Conservation (phyloP, 2,329 filamentous ascomycete species). For the Paecilomyces niveus region DNA sequence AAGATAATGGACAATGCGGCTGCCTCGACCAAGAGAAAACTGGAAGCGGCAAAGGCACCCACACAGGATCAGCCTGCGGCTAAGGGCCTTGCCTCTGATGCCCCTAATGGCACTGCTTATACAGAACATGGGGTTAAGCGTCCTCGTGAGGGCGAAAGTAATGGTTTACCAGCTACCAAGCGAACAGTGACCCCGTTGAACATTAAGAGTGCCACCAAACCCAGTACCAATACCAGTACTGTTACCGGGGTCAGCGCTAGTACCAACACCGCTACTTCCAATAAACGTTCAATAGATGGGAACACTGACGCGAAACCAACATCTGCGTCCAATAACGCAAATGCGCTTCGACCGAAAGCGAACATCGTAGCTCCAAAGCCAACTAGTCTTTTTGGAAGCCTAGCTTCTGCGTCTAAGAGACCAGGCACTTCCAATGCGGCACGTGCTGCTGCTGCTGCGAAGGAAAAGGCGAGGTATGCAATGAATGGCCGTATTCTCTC, state of each 20-base stretch:
- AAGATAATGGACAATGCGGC: slow-evolving; percentile 46
- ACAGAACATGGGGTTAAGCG: slow-evolving; percentile 30
- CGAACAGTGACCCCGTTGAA: slow-evolving; percentile 28
- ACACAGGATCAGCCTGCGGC: slow-evolving; percentile 27
- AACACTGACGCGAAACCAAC: slow-evolving; percentile 24
- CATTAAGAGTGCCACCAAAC: slow-evolving; percentile 24
- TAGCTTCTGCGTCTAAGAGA: slow-evolving; percentile 43
- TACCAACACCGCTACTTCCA: slow-evolving; percentile 12
- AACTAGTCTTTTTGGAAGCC: slow-evolving; percentile 39
- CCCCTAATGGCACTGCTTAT: slow-evolving; percentile 8
- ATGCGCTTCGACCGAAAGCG: slow-evolving; percentile 27
- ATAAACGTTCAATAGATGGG: slow-evolving; percentile 20
- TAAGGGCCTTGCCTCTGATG: slow-evolving; percentile 12
- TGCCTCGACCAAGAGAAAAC: slow-evolving; percentile 37
- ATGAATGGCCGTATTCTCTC: not conserved
- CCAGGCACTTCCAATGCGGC: slow-evolving; percentile 45
- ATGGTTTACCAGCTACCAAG: slow-evolving; percentile 30
- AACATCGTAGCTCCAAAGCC: slow-evolving; percentile 36
- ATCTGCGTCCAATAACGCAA: slow-evolving; percentile 11
- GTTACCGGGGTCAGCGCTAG: slow-evolving; percentile 8
- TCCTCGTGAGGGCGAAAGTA: slow-evolving; percentile 30
- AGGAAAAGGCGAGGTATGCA: slow-evolving; percentile 27
- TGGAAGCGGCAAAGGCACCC: slow-evolving; percentile 28
- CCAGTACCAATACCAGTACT: slow-evolving; percentile 14
- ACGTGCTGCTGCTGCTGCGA: slow-evolving; percentile 32